phyloP scores from a whole-genome alignment of 805 yeast species.

The Sugiyamaella marilandica region DNA sequence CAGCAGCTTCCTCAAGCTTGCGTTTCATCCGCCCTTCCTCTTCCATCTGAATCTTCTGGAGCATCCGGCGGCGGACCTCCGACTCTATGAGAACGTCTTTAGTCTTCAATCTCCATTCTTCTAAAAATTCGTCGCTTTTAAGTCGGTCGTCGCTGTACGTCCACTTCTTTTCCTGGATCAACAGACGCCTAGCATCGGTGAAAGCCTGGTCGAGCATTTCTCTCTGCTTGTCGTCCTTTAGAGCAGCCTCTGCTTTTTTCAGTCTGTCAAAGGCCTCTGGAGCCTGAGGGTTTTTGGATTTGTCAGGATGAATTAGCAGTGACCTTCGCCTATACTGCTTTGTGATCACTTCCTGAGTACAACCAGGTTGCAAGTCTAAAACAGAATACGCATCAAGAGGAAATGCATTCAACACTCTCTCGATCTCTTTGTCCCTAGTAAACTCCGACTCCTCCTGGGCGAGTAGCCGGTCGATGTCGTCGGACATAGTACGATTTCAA shows the following conservation, averaged over 20 bases:
- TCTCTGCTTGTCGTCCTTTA: slow-evolving; percentile 38
- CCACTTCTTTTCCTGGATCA: slow-evolving; percentile 38
- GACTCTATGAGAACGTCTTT: slow-evolving; percentile 43
- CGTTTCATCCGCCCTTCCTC: slow-evolving; percentile 38
- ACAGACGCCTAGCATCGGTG: slow-evolving; percentile 39
- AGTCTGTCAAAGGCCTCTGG: slow-evolving; percentile 59
- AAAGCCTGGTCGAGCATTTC: slow-evolving; percentile 42
- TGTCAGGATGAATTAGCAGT: slow-evolving; percentile 65
- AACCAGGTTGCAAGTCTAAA: slow-evolving; percentile 43
- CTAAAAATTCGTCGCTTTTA: slow-evolving; percentile 34
- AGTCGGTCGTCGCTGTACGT: slow-evolving; percentile 37
- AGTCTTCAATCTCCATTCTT: slow-evolving; percentile 41
- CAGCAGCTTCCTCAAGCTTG: slow-evolving; percentile 32
- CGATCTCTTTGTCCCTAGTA: slow-evolving; percentile 48
- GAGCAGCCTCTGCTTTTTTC: slow-evolving; percentile 48
- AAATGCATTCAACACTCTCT: slow-evolving; percentile 46
- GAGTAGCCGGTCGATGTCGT: slow-evolving; percentile 29
- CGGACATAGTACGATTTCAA: background rate
- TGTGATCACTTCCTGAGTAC: slow-evolving; percentile 39
- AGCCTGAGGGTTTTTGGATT: slow-evolving; percentile 50
- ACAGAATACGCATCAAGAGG: slow-evolving; percentile 52
- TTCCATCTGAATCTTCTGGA: slow-evolving; percentile 39
- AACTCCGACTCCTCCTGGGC: slow-evolving; percentile 27
- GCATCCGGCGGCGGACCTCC: slow-evolving; percentile 42
- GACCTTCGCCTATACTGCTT: slow-evolving; percentile 54